Percentiles rank a stretch among this genome's conserved stretches.
phyloP scores from a whole-genome alignment of 1,139 yeast species.

The Eremothecium gossypii region DNA sequence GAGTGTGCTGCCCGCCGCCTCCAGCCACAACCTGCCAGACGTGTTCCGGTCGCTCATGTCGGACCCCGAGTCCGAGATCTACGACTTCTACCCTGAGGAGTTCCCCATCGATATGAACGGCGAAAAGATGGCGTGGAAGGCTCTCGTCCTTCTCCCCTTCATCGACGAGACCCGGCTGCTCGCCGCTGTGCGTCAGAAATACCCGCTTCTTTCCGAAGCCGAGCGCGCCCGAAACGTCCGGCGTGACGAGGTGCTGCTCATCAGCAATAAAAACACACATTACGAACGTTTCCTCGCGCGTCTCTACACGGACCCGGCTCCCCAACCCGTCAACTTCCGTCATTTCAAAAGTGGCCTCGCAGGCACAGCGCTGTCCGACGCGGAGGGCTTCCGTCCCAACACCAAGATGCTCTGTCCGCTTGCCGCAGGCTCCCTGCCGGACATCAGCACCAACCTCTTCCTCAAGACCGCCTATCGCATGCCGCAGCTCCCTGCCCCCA shows the following conservation, averaged over 20 bases:
- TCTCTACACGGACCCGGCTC: conserved; percentile 24
- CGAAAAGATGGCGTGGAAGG: conserved; percentile 91
- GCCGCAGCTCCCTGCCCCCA: conserved; percentile 42
- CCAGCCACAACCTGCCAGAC: conserved; percentile 83
- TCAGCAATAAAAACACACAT: conserved; percentile 45
- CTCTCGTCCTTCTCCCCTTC: conserved; percentile 81
- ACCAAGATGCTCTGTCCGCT: conserved; percentile 52
- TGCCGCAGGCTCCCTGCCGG: conserved; percentile 41
- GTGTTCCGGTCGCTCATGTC: conserved; percentile 80
- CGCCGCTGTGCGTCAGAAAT: conserved; percentile 55
- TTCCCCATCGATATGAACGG: conserved; percentile 94
- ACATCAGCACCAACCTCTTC: conserved; percentile 47
- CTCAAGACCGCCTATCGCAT: conserved; percentile 51
- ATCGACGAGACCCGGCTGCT: conserved; percentile 76
- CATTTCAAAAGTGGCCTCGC: conserved; percentile 51
- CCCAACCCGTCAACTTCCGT: conserved; percentile 33
- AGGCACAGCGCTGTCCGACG: conserved; percentile 47
- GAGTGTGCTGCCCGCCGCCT: conserved; percentile 96
- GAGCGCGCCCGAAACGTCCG: conserved; percentile 64
- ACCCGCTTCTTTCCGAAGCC: conserved; percentile 53
- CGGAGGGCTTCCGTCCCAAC: conserved; percentile 39
- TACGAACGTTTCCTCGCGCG: conserved; percentile 25
- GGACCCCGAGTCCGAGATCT: conserved; percentile 68
- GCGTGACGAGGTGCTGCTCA: conserved; percentile 50
- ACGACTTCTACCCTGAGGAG: conserved; percentile 85